phyloP scores from a whole-genome alignment of 139 green algal genomes.

The Picocystis salinarum region DNA sequence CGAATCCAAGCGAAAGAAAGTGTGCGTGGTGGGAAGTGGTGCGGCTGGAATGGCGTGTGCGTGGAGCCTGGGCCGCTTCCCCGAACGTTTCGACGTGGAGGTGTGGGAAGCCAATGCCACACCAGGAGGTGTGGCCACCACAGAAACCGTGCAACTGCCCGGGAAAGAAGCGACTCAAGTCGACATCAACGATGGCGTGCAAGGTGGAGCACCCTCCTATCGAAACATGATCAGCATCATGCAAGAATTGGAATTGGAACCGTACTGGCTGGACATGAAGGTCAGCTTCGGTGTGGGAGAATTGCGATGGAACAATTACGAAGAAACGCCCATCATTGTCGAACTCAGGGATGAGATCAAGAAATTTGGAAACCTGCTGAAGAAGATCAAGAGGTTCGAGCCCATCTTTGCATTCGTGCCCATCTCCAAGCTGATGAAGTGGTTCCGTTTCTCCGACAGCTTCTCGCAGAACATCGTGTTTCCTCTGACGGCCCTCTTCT shows the following conservation, averaged over 20 bases:
- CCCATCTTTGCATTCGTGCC: conserved; percentile 36
- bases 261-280: conserved; percentile 24
- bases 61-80: conserved; percentile 30
- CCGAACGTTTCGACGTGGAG: conserved; percentile 32
- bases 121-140: conserved; percentile 34
- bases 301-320: conserved; percentile 43
- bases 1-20: too few species aligned
- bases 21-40: too few species aligned
- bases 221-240: conserved; percentile 39
- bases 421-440: conserved; percentile 27
- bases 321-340: conserved; percentile 17
- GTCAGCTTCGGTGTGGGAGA: conserved; percentile 39
- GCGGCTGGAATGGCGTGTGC: conserved; percentile 35
- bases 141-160: too few species aligned
- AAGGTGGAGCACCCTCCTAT: conserved; percentile 38
- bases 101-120: conserved; percentile 33
- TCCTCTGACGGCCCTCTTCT: conserved; percentile 49
- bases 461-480: conserved; percentile 48
- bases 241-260: conserved; percentile 31
- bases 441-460: conserved; percentile 25
- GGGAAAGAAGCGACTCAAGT: too few species aligned
- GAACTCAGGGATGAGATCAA: conserved; percentile 27
- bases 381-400: conserved; percentile 31
- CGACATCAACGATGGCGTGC: conserved; percentile 12
- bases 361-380: conserved; percentile 28